These are phyloP conservation scores for Coprinopsis marcescibilis DNA, from an alignment of 768 basidiomycete species.

Conservation along the genomic window DNA sequence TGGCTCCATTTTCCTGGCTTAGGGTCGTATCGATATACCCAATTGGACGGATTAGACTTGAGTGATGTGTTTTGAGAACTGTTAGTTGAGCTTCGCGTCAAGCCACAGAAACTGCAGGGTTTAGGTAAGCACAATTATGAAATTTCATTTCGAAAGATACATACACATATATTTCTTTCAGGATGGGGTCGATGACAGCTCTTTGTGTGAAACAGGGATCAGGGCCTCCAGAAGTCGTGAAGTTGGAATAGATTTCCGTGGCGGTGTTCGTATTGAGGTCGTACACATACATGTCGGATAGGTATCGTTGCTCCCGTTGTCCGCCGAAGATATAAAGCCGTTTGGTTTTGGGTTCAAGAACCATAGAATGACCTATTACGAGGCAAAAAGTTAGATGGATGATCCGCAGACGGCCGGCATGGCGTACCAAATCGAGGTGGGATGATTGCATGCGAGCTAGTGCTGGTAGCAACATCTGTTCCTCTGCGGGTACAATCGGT, in stretches of 20 bases:
- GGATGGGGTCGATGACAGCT: conserved; percentile 57
- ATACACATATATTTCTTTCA: conserved; percentile 72
- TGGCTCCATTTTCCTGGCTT: conserved; percentile 62
- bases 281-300: conserved; percentile 75
- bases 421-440: conserved; percentile 56
- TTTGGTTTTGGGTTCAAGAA: conserved; percentile 54
- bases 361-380: conserved; percentile 75
- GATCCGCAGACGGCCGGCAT: background rate
- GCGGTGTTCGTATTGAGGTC: conserved; percentile 53
- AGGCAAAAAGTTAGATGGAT: background rate
- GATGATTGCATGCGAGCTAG: conserved; percentile 36
- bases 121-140: conserved; percentile 1
- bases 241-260: conserved; percentile 59
- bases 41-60: conserved; percentile 48
- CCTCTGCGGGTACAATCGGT: conserved; percentile 12
- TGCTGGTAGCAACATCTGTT: conserved; percentile 9
- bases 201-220: conserved; percentile 71
- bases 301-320: conserved; percentile 57
- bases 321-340: conserved; percentile 73
- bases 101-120: conserved; percentile 51
- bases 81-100: conserved; percentile 38
- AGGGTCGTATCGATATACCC: conserved; percentile 61
- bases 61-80: conserved; percentile 34
- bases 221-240: conserved; percentile 56
- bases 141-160: conserved; percentile 17